Conservation (phyloP, 73 alveolate genomes). For the Symbiodinium pilosum region DNA sequence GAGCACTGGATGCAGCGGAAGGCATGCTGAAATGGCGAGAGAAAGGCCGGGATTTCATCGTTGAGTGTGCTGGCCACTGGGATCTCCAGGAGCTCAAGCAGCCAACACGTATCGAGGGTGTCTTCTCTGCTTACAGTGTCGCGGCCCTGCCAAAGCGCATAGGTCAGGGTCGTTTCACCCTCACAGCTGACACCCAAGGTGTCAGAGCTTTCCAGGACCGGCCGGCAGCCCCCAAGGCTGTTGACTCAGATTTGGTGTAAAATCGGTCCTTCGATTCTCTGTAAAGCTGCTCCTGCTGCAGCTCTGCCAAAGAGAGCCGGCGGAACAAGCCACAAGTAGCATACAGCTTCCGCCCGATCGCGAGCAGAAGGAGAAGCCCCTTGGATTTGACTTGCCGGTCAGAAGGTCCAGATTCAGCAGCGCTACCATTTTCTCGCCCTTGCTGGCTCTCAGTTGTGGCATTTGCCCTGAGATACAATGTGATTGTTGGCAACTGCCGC, state of each 20-base stretch:
- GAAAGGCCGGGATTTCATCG: neutral
- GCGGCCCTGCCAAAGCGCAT: constrained; percentile 47
- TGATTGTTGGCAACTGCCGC: too few relatives aligned
- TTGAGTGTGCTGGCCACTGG: constrained; percentile 7
- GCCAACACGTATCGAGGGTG: constrained; percentile 57
- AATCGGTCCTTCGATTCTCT: too few relatives aligned
- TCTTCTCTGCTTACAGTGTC: constrained; percentile 65
- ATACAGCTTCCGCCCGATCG: too few relatives aligned
- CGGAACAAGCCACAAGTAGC: too few relatives aligned
- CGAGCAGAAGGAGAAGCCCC: too few relatives aligned
- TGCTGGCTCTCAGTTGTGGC: too few relatives aligned
- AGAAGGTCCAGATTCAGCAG: too few relatives aligned
- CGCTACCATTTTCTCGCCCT: too few relatives aligned
- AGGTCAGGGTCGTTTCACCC: constrained; percentile 54
- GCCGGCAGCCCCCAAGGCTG: neutral
- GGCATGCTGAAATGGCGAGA: neutral
- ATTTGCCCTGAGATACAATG: too few relatives aligned
- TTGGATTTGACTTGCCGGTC: too few relatives aligned
- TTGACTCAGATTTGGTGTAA: neutral
- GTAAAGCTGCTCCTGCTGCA: too few relatives aligned
- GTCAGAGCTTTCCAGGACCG: neutral
- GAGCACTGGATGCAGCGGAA: neutral
- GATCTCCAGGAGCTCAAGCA: neutral
- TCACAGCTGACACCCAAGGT: constrained; percentile 25
- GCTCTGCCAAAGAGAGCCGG: too few relatives aligned